Percentiles rank a stretch among this genome's conserved stretches.
phyloP scores from a whole-genome alignment of 805 yeast genomes.

The Wickerhamiella slavikovae region DNA sequence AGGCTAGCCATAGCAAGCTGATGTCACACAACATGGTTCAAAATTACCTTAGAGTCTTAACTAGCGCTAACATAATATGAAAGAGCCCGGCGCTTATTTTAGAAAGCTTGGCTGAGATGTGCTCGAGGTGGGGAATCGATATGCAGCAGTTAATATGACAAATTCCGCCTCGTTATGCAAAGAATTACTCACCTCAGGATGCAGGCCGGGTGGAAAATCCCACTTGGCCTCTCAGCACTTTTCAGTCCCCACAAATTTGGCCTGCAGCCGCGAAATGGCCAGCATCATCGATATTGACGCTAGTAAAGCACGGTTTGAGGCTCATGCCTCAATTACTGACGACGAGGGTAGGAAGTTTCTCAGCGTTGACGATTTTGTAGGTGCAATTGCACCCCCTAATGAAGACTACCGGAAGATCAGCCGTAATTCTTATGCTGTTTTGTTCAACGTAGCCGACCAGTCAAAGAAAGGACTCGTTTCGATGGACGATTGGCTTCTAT shows the following conservation, averaged over 20 bases:
- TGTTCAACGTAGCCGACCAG: constrained; percentile 66
- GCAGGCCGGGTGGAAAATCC: no score
- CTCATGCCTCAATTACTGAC: constrained; percentile 10
- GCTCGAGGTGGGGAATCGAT: no score
- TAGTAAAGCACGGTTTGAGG: constrained; percentile 7
- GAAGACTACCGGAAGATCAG: constrained; percentile 33
- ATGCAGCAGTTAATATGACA: no score
- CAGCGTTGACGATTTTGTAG: constrained; percentile 23
- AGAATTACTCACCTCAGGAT: no score
- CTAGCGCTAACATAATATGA: no score
- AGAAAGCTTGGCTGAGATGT: no score
- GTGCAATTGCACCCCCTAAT: constrained; percentile 24
- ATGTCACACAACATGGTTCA: no score
- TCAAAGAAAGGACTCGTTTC: constrained; percentile 45
- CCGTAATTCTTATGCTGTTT: constrained; percentile 41
- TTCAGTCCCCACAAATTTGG: background rate
- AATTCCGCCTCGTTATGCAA: no score
- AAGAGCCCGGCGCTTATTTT: no score
- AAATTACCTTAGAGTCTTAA: no score
- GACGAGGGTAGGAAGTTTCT: constrained; percentile 17
- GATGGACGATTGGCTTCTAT: constrained; percentile 51
- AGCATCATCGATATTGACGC: background rate
- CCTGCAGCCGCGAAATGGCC: background rate
- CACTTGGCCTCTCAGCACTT: background rate
- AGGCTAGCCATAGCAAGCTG: no score